phyloP scores from a whole-genome alignment of 768 basidiomycete species.

The Pholiota microspora region DNA sequence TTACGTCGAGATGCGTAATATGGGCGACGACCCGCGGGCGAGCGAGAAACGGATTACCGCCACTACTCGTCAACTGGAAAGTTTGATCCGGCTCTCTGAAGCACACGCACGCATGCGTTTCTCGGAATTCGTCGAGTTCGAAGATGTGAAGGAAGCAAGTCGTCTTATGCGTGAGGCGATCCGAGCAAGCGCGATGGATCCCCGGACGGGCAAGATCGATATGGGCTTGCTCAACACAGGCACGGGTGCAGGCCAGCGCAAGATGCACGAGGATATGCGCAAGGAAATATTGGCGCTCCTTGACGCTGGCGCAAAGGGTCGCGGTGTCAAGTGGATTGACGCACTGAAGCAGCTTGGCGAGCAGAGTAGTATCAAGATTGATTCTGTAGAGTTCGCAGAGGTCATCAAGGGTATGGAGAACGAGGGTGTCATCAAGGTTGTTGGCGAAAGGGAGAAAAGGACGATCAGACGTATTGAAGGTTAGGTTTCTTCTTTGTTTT shows the following conservation, averaged over 20 bases:
- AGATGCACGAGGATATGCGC: constrained; percentile 86
- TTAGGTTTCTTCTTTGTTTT: neutral
- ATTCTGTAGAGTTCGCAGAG: constrained; percentile 76
- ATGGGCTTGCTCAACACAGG: constrained; percentile 95
- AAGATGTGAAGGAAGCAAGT: constrained; percentile 87
- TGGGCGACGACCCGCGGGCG: constrained; percentile 84
- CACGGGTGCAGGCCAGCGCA: constrained; percentile 82
- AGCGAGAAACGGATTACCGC: constrained; percentile 96
- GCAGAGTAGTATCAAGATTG: constrained; percentile 84
- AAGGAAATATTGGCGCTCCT: constrained; percentile 72
- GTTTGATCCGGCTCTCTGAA: constrained; percentile 94
- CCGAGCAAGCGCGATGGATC: constrained; percentile 92
- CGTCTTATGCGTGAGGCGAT: constrained; percentile 98
- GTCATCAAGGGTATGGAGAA: constrained; percentile 76
- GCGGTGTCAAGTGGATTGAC: constrained; percentile 79
- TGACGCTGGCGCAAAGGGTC: constrained; percentile 45
- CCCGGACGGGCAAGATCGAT: constrained; percentile 95
- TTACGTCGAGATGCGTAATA: constrained; percentile 93
- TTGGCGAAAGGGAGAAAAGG: constrained; percentile 84
- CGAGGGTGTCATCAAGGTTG: constrained; percentile 83
- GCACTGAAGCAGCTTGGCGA: constrained; percentile 74
- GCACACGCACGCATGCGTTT: constrained; percentile 97
- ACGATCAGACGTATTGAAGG: constrained; percentile 68
- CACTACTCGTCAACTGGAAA: constrained; percentile 95
- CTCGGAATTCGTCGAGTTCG: constrained; percentile 78